A percentile compares a stretch with the other conserved stretches of the same genome.
Conservation (phyloP, 495 filamentous ascomycete species). For the Lichina pygmaea region DNA sequence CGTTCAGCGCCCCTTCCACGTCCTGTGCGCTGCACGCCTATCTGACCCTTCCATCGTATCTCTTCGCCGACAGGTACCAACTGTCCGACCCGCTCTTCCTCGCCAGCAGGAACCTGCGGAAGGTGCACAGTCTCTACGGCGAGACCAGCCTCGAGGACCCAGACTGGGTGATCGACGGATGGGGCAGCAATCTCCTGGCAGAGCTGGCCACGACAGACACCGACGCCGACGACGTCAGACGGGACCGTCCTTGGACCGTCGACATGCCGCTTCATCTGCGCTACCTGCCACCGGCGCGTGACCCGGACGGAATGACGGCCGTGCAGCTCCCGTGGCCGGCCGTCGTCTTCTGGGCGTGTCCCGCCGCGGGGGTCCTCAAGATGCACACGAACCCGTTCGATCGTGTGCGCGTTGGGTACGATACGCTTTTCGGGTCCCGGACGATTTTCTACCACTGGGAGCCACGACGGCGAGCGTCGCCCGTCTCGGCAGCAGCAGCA, state of each 20-base stretch:
- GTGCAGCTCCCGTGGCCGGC: conserved; percentile 37
- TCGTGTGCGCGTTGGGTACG: conserved; percentile 57
- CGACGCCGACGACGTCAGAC: conserved; percentile 1
- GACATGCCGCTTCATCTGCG: conserved; percentile 72
- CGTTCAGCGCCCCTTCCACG: conserved; percentile 11
- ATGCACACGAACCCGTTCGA: conserved; percentile 73
- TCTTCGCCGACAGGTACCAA: conserved; percentile 79
- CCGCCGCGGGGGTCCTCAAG: conserved; percentile 39
- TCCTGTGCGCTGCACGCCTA: conserved; percentile 53
- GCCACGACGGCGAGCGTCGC: conserved; percentile 25
- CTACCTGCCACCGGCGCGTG: conserved; percentile 34
- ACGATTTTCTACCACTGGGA: conserved; percentile 74
- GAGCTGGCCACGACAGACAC: conserved; percentile 25
- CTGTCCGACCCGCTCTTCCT: conserved; percentile 48
- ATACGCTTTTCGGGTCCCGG: conserved; percentile 49
- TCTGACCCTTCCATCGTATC: conserved; percentile 53
- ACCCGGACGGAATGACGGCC: conserved; percentile 6
- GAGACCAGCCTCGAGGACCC: conserved; percentile 87
- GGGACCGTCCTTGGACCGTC: conserved; percentile 29
- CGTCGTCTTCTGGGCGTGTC: conserved; percentile 81
- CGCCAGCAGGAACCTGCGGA: conserved; percentile 42
- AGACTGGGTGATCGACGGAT: conserved; percentile 44
- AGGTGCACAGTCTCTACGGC: conserved; percentile 38
- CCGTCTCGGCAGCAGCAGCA: conserved; percentile 47
- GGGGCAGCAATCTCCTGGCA: conserved; percentile 60